These are phyloP conservation scores for Pythium sukuiense DNA, from an alignment of 352 stramenopile genomes.

Conservation along the genomic window DNA sequence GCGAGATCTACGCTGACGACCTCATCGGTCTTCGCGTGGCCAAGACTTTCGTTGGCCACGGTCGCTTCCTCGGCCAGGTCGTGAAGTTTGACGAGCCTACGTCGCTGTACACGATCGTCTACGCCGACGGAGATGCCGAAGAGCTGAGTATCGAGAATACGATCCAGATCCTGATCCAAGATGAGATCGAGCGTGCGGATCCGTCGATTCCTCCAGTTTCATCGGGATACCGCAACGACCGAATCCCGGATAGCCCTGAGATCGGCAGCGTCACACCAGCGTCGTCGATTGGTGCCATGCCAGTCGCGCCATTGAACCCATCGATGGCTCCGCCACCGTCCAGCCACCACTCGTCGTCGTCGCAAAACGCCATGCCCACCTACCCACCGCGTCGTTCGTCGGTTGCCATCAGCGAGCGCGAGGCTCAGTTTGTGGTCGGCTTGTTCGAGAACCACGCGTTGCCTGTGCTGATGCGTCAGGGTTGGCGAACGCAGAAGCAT, in stretches of 20 bases:
- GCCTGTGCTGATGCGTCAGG: constrained; percentile 56
- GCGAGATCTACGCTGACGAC: constrained; percentile 71
- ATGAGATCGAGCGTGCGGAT: constrained; percentile 81
- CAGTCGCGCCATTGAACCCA: constrained; percentile 24
- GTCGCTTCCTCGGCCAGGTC: constrained; percentile 83
- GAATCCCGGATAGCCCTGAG: constrained; percentile 26
- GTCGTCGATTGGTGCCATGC: constrained; percentile 24
- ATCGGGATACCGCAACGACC: constrained; percentile 19
- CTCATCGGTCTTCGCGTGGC: constrained; percentile 80
- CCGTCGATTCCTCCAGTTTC: constrained; percentile 44
- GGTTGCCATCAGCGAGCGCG: constrained; percentile 67
- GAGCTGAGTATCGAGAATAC: constrained; percentile 75
- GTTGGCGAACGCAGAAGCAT: constrained; percentile 57
- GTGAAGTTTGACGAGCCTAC: constrained; percentile 81
- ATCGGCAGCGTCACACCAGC: constrained; percentile 20
- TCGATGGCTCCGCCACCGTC: constrained; percentile 11
- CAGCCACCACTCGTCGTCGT: constrained; percentile 3
- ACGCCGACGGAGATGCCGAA: constrained; percentile 80
- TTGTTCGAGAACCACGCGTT: constrained; percentile 84
- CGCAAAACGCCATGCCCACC: constrained; percentile 8
- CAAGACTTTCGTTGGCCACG: constrained; percentile 79
- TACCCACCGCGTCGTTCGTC: constrained; percentile 19
- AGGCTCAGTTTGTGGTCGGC: constrained; percentile 71
- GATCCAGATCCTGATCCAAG: constrained; percentile 83
- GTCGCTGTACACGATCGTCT: constrained; percentile 78